These are phyloP conservation scores for Eimeria necatrix DNA, from an alignment of 169 alveolate species.

Conservation along the genomic window DNA sequence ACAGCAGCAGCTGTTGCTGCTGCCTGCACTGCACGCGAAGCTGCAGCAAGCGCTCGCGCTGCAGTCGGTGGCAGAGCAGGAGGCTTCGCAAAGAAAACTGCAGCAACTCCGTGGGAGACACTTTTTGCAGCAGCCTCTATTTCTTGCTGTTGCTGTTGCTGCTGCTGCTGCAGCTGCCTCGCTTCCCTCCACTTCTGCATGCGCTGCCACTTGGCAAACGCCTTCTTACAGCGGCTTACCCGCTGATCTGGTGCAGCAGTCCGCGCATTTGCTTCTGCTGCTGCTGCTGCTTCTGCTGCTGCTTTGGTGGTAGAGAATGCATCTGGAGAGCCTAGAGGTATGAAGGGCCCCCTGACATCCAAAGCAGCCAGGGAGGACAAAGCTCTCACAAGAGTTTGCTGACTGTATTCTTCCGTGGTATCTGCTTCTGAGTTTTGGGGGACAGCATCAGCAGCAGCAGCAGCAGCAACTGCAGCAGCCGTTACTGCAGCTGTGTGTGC, in stretches of 20 bases:
- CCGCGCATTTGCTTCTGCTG: not conserved
- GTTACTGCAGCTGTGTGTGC: constrained; percentile 23
- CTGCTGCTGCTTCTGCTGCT: constrained; percentile 49
- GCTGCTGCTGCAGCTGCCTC: constrained; percentile 22
- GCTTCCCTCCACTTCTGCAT: constrained; percentile 60
- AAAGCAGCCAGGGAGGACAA: not conserved
- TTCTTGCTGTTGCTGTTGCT: constrained; percentile 63
- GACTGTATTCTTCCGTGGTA: constrained; percentile 29
- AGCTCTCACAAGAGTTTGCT: not conserved
- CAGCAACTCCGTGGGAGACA: constrained; percentile 60
- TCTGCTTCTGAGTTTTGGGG: constrained; percentile 28
- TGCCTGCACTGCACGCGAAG: constrained; percentile 46
- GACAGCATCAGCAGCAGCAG: constrained; percentile 28
- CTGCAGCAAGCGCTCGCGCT: constrained; percentile 59
- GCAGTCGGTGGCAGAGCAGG: constrained; percentile 71
- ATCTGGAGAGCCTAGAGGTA: not conserved
- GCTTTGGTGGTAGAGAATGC: constrained; percentile 7
- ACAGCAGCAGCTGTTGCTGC: constrained; percentile 67
- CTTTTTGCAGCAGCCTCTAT: constrained; percentile 46
- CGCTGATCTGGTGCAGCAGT: constrained; percentile 1
- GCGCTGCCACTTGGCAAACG: constrained; percentile 34
- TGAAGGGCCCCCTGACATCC: constrained; percentile 1
- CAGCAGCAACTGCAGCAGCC: constrained; percentile 38
- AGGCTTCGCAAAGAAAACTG: constrained; percentile 56
- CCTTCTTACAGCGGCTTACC: constrained; percentile 24